Percentiles rank a stretch among this genome's conserved stretches.
Evolutionary conservation across 2,329 filamentous ascomycete genomes (phyloP).

Genomic region (Clathrospora elynae): DNA sequence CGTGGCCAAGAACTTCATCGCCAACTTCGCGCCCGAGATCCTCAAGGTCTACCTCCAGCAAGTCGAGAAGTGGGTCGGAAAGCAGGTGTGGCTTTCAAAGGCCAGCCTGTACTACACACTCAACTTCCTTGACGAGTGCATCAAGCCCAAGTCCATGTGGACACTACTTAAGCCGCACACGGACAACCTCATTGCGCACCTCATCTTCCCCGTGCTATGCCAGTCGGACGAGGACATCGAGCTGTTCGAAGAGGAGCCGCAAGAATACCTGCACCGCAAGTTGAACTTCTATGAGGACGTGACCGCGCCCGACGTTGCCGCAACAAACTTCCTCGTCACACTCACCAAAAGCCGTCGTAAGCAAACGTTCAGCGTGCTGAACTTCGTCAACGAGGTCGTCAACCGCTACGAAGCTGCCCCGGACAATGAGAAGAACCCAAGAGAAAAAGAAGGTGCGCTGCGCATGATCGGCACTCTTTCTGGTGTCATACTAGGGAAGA

Average conservation of each 20-base stretch:
- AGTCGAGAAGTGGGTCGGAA: slow-evolving; percentile 97
- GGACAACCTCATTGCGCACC: slow-evolving; percentile 88
- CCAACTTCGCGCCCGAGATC: slow-evolving; percentile 92
- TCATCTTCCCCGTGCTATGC: slow-evolving; percentile 94
- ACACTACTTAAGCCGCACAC: slow-evolving; percentile 89
- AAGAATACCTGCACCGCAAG: slow-evolving; percentile 96
- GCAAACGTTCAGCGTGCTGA: slow-evolving; percentile 92
- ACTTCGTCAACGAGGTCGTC: slow-evolving; percentile 93
- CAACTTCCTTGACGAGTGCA: slow-evolving; percentile 94
- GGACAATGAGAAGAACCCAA: slow-evolving; percentile 87
- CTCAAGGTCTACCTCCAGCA: slow-evolving; percentile 92
- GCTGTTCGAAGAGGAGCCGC: slow-evolving; percentile 90
- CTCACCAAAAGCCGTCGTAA: slow-evolving; percentile 93
- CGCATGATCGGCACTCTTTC: slow-evolving; percentile 97
- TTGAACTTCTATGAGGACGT: slow-evolving; percentile 98
- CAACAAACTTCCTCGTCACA: slow-evolving; percentile 94
- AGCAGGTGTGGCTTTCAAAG: slow-evolving; percentile 92
- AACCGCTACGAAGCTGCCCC: slow-evolving; percentile 86
- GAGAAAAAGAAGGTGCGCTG: slow-evolving; percentile 94
- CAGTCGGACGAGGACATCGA: slow-evolving; percentile 90
- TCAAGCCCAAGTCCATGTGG: slow-evolving; percentile 98
- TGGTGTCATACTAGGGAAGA: slow-evolving; percentile 93
- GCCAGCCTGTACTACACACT: slow-evolving; percentile 92
- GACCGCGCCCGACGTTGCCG: slow-evolving; percentile 90
- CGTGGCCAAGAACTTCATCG: slow-evolving; percentile 89